Conservation (phyloP, 1,139 yeast genomes). For the Starmera stellimalicola region DNA sequence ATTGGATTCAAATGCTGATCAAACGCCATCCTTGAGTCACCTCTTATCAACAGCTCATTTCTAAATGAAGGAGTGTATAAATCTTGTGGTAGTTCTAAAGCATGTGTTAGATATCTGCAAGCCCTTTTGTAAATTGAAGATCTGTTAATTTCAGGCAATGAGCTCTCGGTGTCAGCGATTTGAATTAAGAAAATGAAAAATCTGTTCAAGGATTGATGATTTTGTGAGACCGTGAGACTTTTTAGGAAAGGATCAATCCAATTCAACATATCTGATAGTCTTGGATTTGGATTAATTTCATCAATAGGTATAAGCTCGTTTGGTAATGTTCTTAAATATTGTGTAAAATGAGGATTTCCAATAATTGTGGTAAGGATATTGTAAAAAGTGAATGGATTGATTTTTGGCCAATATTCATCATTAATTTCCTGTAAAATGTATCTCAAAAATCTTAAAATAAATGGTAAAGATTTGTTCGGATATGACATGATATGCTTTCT, state of each 20-base stretch:
- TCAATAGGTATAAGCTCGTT: slow-evolving; percentile 4
- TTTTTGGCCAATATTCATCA: slow-evolving; percentile 38
- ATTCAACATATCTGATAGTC: slow-evolving; percentile 25
- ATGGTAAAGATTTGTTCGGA: slow-evolving; percentile 45
- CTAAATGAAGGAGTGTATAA: slow-evolving; percentile 23
- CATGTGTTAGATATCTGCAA: slow-evolving; percentile 19
- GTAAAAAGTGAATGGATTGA: slow-evolving; percentile 41
- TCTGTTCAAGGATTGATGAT: slow-evolving; percentile 34
- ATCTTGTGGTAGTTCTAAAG: slow-evolving; percentile 18
- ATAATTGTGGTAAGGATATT: slow-evolving; percentile 47
- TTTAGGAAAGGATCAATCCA: slow-evolving; percentile 35
- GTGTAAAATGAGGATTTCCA: slow-evolving; percentile 25
- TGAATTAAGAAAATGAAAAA: slow-evolving; percentile 30
- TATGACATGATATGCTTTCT: slow-evolving; percentile 42
- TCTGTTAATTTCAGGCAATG: slow-evolving; percentile 12
- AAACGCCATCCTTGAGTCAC: slow-evolving; percentile 32
- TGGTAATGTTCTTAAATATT: slow-evolving; percentile 17
- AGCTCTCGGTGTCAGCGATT: slow-evolving; percentile 18
- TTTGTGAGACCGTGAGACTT: slow-evolving; percentile 24
- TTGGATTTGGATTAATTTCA: slow-evolving; percentile 13
- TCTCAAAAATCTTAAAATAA: slow-evolving; percentile 37
- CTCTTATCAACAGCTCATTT: slow-evolving; percentile 30
- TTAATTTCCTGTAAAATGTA: slow-evolving; percentile 32
- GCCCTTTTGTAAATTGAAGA: slow-evolving; percentile 21
- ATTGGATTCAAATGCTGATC: slow-evolving; percentile 30